A percentile compares a stretch with the other conserved stretches of the same genome.
These are phyloP conservation scores for Nyssa sinensis DNA, from an alignment of 148 eudicot species.

Conservation along the genomic window DNA sequence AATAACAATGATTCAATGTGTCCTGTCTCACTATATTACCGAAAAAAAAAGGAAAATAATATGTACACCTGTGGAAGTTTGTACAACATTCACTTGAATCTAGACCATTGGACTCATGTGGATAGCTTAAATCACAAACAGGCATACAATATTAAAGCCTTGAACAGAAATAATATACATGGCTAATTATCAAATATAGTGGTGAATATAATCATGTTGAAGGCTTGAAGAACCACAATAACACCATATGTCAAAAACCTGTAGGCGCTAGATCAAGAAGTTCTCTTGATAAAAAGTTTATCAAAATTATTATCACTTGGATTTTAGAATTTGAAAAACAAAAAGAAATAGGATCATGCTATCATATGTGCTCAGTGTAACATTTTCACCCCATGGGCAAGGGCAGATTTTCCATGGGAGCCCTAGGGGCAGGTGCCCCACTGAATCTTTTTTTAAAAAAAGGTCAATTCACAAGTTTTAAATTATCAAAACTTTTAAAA, in stretches of 20 bases:
- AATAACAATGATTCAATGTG: background rate
- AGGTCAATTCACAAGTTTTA: too few species aligned
- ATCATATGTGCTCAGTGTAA: background rate
- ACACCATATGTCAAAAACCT: background rate
- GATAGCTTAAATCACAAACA: background rate
- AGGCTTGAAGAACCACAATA: background rate
- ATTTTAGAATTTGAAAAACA: too few species aligned
- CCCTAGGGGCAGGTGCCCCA: too few species aligned
- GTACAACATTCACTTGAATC: background rate
- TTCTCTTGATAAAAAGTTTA: background rate
- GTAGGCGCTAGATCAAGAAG: background rate
- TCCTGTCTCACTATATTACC: background rate
- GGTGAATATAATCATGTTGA: background rate
- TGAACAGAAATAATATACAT: background rate
- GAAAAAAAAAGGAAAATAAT: background rate
- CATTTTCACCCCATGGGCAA: conserved; percentile 7
- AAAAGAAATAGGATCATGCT: background rate
- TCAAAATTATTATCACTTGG: background rate
- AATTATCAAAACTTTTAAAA: too few species aligned
- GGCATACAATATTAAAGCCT: background rate
- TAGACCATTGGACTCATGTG: background rate
- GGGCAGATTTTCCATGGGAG: too few species aligned
- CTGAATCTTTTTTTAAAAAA: too few species aligned
- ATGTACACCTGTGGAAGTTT: background rate
- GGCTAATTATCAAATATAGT: background rate